Percentiles rank a stretch among this genome's conserved stretches.
Conservation (phyloP, 2,329 filamentous ascomycete species). For the Chaetomiaceae sp. region DNA sequence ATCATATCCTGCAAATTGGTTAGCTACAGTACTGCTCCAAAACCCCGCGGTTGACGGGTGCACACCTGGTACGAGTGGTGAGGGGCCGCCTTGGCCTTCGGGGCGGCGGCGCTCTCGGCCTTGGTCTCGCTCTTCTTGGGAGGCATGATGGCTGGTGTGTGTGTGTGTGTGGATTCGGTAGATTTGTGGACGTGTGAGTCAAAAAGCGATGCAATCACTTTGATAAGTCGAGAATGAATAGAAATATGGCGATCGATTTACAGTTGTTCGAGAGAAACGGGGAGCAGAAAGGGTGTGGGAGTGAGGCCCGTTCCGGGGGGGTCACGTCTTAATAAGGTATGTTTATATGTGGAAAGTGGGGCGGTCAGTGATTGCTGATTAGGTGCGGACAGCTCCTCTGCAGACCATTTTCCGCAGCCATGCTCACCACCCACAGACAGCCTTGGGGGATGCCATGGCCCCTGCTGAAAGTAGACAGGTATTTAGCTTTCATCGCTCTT, state of each 20-base stretch:
- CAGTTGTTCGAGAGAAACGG: slow-evolving; percentile 34
- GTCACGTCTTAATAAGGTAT: too few relatives aligned
- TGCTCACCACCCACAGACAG: background rate
- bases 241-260: slow-evolving; percentile 24
- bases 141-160: slow-evolving; percentile 43
- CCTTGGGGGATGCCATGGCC: background rate
- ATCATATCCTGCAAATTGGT: slow-evolving; percentile 53
- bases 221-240: slow-evolving; percentile 2
- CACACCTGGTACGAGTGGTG: slow-evolving; percentile 56
- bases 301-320: slow-evolving; percentile 48
- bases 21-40: slow-evolving; percentile 25
- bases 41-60: slow-evolving; percentile 19
- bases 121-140: slow-evolving; percentile 56
- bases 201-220: slow-evolving; percentile 15
- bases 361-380: slow-evolving; percentile 33
- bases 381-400: too few relatives aligned
- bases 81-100: slow-evolving; percentile 38
- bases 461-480: background rate
- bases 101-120: slow-evolving; percentile 32
- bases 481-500: too few relatives aligned
- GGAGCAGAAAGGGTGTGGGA: slow-evolving; percentile 34
- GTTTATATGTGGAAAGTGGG: slow-evolving; percentile 55
- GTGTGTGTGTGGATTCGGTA: slow-evolving; percentile 15
- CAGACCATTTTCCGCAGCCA: slow-evolving; percentile 18
- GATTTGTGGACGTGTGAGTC: slow-evolving; percentile 21